phyloP scores from a whole-genome alignment of 176 grass and related monocot genomes.

The Rhynchospora pubera region DNA sequence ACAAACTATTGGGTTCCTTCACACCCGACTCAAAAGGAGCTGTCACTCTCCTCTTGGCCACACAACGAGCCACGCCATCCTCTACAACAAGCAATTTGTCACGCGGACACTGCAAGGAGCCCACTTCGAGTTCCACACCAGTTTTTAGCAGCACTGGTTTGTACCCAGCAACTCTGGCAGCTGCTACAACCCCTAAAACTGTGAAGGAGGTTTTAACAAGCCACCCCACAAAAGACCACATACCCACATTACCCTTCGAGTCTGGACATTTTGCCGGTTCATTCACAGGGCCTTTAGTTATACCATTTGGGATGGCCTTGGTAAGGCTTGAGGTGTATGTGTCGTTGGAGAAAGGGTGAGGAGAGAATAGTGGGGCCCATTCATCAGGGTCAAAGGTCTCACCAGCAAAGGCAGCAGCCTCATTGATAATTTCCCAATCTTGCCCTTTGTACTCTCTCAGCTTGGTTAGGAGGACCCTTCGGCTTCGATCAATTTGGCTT shows the following conservation, averaged over 20 bases:
- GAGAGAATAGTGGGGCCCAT: slow-evolving; percentile 45
- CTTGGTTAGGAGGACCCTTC: slow-evolving; percentile 48
- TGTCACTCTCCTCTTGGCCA: slow-evolving; percentile 77
- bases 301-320: slow-evolving; percentile 23
- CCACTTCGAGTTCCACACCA: slow-evolving; percentile 27
- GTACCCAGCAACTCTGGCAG: slow-evolving; percentile 53
- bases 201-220: slow-evolving; percentile 55
- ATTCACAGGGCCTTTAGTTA: not conserved
- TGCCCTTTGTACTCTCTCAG: slow-evolving; percentile 77
- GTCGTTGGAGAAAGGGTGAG: slow-evolving; percentile 53
- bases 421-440: slow-evolving; percentile 64
- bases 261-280: slow-evolving; percentile 14
- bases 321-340: slow-evolving; percentile 25
- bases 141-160: slow-evolving; percentile 27
- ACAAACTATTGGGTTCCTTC: slow-evolving; percentile 42
- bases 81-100: slow-evolving; percentile 56
- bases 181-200: slow-evolving; percentile 39
- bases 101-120: slow-evolving; percentile 35
- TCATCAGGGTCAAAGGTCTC: slow-evolving; percentile 73
- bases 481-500: slow-evolving; percentile 64
- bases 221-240: slow-evolving; percentile 55
- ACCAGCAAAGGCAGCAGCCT: slow-evolving; percentile 60
- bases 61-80: slow-evolving; percentile 48
- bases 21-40: slow-evolving; percentile 54
- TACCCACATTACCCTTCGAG: slow-evolving; percentile 5